Percentiles rank a stretch among this genome's conserved stretches.
These are phyloP conservation scores for Erigeron canadensis DNA, from an alignment of 129 eudicot genomes.

Conservation along the genomic window DNA sequence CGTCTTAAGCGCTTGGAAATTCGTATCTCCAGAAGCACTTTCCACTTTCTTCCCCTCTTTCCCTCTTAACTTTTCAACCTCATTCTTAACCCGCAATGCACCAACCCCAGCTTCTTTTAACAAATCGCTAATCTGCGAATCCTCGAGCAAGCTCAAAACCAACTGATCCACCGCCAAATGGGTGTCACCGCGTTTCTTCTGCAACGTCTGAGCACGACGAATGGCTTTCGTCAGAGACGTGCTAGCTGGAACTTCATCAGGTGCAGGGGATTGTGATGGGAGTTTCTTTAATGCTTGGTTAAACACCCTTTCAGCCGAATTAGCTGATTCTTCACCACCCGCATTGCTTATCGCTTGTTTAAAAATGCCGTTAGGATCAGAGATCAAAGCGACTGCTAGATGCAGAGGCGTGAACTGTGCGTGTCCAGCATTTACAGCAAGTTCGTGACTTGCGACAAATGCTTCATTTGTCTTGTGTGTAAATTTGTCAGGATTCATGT, in stretches of 20 bases:
- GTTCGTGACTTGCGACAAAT: conserved; percentile 65
- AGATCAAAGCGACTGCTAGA: conserved; percentile 46
- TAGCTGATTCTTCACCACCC: conserved; percentile 77
- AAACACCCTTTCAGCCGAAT: conserved; percentile 66
- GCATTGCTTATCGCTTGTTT: conserved; percentile 73
- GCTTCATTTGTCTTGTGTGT: conserved; percentile 96
- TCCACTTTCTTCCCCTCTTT: conserved; percentile 90
- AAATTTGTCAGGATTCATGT: conserved; percentile 85
- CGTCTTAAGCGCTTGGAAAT: conserved; percentile 81
- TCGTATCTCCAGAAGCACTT: conserved; percentile 86
- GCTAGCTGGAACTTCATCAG: conserved; percentile 83
- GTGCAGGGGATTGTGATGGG: conserved; percentile 91
- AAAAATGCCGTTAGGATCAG: conserved; percentile 68
- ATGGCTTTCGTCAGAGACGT: conserved; percentile 58
- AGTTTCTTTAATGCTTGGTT: conserved; percentile 72
- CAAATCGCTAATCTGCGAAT: conserved; percentile 66
- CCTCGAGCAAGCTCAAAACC: conserved; percentile 80
- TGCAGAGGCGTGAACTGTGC: conserved; percentile 89
- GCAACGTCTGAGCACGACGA: conserved; percentile 69
- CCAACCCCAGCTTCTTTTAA: conserved; percentile 84
- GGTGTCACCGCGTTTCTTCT: conserved; percentile 74
- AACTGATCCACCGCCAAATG: conserved; percentile 90
- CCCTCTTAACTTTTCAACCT: conserved; percentile 82
- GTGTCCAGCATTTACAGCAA: conserved; percentile 75
- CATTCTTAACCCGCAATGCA: conserved; percentile 57